Percentiles rank a stretch among this genome's conserved stretches.
These are phyloP conservation scores for Lasiosphaeria hispida DNA, from an alignment of 495 filamentous ascomycete species.

Conservation along the genomic window DNA sequence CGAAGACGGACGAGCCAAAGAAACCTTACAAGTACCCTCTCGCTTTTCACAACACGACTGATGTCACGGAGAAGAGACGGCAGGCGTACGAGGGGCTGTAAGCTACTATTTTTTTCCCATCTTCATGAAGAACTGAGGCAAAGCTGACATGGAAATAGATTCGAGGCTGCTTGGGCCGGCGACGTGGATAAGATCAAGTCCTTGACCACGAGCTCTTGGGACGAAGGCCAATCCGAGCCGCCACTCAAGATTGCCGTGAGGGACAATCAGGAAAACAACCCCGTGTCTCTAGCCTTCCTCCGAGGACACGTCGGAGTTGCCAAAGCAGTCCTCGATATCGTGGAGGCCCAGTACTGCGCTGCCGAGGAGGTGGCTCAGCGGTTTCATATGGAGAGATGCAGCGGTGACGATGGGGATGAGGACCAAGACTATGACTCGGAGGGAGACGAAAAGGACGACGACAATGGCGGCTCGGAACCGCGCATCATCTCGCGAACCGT, in stretches of 20 bases:
- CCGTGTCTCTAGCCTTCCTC: constrained; percentile 64
- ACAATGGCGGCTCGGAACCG: constrained; percentile 30
- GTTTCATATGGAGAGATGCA: constrained; percentile 29
- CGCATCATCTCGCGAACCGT: constrained; percentile 49
- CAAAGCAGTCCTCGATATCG: constrained; percentile 63
- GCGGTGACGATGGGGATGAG: constrained; percentile 49
- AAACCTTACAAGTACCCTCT: constrained; percentile 52
- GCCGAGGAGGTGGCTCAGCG: constrained; percentile 4
- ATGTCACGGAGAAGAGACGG: constrained; percentile 50
- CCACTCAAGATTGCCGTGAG: constrained; percentile 61
- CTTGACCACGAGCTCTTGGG: constrained; percentile 48
- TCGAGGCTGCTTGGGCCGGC: constrained; percentile 68
- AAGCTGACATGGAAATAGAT: constrained; percentile 41
- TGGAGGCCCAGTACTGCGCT: constrained; percentile 60
- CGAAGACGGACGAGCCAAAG: not conserved
- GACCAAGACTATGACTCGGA: constrained; percentile 26
- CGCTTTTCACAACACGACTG: constrained; percentile 24
- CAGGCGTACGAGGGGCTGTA: constrained; percentile 55
- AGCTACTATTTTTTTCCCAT: constrained; percentile 18
- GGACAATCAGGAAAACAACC: constrained; percentile 44
- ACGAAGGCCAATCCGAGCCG: constrained; percentile 42
- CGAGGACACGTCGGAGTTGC: constrained; percentile 61
- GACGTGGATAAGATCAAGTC: constrained; percentile 58
- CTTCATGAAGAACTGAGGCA: not conserved
- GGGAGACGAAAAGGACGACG: not conserved